These are phyloP conservation scores for Allium fistulosum DNA, from an alignment of 106 monocot species.

Conservation along the genomic window DNA sequence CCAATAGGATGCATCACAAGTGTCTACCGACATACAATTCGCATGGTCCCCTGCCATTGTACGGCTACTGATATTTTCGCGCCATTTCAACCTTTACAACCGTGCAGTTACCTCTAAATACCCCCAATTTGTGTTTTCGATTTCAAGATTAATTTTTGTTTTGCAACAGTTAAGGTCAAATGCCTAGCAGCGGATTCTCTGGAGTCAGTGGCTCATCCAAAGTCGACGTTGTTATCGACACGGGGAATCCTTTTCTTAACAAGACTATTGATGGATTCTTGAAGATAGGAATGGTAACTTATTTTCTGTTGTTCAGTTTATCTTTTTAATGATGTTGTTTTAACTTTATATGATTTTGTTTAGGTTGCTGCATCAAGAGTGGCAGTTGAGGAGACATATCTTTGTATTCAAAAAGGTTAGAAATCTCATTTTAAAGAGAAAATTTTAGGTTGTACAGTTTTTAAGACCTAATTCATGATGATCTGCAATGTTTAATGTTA, in stretches of 20 bases:
- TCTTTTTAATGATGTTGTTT: neutral
- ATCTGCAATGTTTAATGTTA: too few species aligned
- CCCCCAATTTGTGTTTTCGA: too few species aligned
- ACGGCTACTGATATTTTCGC: too few species aligned
- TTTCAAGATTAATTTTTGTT: too few species aligned
- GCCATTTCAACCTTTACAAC: too few species aligned
- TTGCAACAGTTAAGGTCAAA: neutral
- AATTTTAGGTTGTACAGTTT: too few species aligned
- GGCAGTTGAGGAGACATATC: conserved; percentile 44
- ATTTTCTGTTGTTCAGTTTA: neutral
- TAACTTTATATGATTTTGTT: neutral
- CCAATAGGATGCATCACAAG: too few species aligned
- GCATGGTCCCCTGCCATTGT: too few species aligned
- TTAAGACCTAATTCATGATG: too few species aligned
- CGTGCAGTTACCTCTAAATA: too few species aligned
- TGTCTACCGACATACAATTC: too few species aligned
- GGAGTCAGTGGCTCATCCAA: conserved; percentile 38
- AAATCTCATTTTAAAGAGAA: too few species aligned
- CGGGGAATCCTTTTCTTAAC: conserved; percentile 71
- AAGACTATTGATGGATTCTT: conserved; percentile 82
- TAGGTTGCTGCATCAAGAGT: conserved; percentile 54
- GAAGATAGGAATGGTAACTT: conserved; percentile 60
- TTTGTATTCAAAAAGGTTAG: conserved; percentile 31
- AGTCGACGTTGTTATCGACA: conserved; percentile 55
- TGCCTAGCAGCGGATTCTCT: conserved; percentile 37